Evolutionary conservation across 1,284 basidiomycete genomes (phyloP).

Genomic region (Coniferiporia sulphurascens): DNA sequence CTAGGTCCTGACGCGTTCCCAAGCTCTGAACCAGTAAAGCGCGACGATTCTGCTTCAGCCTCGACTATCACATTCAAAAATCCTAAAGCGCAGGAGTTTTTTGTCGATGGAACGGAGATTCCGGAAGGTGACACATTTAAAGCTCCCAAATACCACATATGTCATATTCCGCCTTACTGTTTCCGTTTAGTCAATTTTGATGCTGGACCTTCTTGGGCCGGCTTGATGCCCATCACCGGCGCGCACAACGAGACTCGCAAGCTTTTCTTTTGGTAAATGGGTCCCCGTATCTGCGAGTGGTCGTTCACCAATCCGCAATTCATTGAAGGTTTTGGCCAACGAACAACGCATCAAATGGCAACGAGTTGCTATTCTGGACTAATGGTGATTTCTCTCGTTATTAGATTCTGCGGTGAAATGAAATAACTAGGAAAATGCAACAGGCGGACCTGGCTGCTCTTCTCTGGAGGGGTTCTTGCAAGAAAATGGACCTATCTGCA

Average conservation of each 20-base stretch:
- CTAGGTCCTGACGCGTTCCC: slow-evolving; percentile 30
- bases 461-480: slow-evolving; percentile 44
- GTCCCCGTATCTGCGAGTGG: neutral
- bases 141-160: neutral
- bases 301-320: neutral
- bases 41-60: slow-evolving; percentile 13
- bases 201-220: slow-evolving; percentile 37
- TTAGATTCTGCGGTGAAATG: too few relatives aligned
- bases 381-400: slow-evolving; percentile 22
- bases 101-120: slow-evolving; percentile 30
- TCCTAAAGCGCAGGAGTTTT: slow-evolving; percentile 30
- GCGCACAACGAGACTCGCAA: slow-evolving; percentile 35
- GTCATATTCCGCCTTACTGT: neutral
- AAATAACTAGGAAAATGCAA: neutral
- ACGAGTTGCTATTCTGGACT: slow-evolving; percentile 49
- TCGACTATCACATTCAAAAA: slow-evolving; percentile 30
- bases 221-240: slow-evolving; percentile 35
- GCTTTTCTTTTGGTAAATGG: slow-evolving; percentile 40
- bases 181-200: slow-evolving; percentile 32
- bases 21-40: slow-evolving; percentile 18
- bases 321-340: slow-evolving; percentile 40
- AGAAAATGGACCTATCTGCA: slow-evolving; percentile 43
- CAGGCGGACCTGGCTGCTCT: slow-evolving; percentile 45
- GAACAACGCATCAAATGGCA: slow-evolving; percentile 38
- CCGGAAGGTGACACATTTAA: slow-evolving; percentile 25